Base-by-base conservation (phyloP, 306 rosid species). In the Chamaecrista fasciculata region DNA sequence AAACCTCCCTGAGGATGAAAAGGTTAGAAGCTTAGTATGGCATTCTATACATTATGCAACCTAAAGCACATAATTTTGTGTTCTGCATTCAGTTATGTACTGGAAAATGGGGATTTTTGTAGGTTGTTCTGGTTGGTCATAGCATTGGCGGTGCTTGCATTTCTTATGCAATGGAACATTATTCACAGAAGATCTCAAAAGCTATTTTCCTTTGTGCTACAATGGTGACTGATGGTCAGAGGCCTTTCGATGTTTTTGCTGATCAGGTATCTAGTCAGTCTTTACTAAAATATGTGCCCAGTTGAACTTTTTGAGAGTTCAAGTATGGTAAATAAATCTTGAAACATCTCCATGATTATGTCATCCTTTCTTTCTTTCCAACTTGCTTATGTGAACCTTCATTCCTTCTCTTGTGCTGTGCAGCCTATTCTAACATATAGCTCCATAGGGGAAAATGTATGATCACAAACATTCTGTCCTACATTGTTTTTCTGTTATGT, bases 111-210 rank as follows among this genome's bases (percentile, higher is more conserved):
- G n/a, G 69, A 44, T 66, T 70, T 70, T 65, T 68, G 76, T 80
- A 94, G 98, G 97, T 94, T 56, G 70, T 91, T 76, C 81, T 94
- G 70, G 96, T 94, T 64, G 99, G 96, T 73, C 99, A 94, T 78
- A 91, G 99, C 78, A 82, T 79, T 62, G 99, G 99, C 21, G 99
- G 99, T 78, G 97, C 99, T 43, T 91, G 97, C 66, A 63, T 94
- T 76, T 94, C 99, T 42, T 87, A 91, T 39, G 97, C 99, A 50
- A 72, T 91, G 87, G 99, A 95, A 77, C 92, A 85, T 72, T 91
- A 84, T 74, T 80, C 92, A 0, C 75, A 69, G 60, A 95, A 95
- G 78, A 84, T 91, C 71, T 84, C 96, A 40, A 95, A 91, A 80
- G 95, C 96, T 19, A 68, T 91, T 76, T 95, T 88, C 81, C 82